Percentiles rank a stretch among this genome's conserved stretches.
Evolutionary conservation across 1,284 basidiomycete species (phyloP).

Genomic region (Naganishia albida): DNA sequence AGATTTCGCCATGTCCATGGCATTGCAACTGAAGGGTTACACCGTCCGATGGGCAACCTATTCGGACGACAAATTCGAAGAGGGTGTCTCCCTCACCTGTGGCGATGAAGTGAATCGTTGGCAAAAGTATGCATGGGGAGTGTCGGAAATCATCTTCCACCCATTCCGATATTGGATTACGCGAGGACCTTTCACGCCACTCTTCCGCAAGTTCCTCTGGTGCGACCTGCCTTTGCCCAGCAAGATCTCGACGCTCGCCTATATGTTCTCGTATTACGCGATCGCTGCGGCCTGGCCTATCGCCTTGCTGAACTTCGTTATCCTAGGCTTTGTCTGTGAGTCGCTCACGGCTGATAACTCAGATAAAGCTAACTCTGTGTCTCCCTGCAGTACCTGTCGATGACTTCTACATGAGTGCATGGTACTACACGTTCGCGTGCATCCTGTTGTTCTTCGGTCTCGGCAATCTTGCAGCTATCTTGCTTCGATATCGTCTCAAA

Average conservation of each 20-base stretch:
- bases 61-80: slow-evolving; percentile 75
- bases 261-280: slow-evolving; percentile 50
- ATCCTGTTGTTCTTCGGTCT: slow-evolving; percentile 71
- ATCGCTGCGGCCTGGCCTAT: slow-evolving; percentile 45
- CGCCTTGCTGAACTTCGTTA: slow-evolving; percentile 43
- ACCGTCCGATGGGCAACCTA: slow-evolving; percentile 82
- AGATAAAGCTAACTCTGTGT: slow-evolving; percentile 42
- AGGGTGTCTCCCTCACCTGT: slow-evolving; percentile 73
- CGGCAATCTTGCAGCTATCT: slow-evolving; percentile 69
- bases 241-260: slow-evolving; percentile 46
- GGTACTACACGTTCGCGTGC: slow-evolving; percentile 61
- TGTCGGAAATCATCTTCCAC: slow-evolving; percentile 69
- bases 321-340: slow-evolving; percentile 40
- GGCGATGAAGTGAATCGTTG: slow-evolving; percentile 65
- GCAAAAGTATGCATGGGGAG: slow-evolving; percentile 70
- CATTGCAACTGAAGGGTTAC: slow-evolving; percentile 57
- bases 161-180: slow-evolving; percentile 71
- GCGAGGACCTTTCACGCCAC: slow-evolving; percentile 72
- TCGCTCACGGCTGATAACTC: background rate
- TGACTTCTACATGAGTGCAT: slow-evolving; percentile 45
- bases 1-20: slow-evolving; percentile 36
- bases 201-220: slow-evolving; percentile 74
- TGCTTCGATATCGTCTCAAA: slow-evolving; percentile 75
- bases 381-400: slow-evolving; percentile 46
- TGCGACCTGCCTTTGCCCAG: slow-evolving; percentile 58